Evolutionary conservation across 2,329 filamentous ascomycete species (phyloP), one percentile per base, ranked within the genome.

Genomic region (Albophoma yamanashiensis): DNA sequence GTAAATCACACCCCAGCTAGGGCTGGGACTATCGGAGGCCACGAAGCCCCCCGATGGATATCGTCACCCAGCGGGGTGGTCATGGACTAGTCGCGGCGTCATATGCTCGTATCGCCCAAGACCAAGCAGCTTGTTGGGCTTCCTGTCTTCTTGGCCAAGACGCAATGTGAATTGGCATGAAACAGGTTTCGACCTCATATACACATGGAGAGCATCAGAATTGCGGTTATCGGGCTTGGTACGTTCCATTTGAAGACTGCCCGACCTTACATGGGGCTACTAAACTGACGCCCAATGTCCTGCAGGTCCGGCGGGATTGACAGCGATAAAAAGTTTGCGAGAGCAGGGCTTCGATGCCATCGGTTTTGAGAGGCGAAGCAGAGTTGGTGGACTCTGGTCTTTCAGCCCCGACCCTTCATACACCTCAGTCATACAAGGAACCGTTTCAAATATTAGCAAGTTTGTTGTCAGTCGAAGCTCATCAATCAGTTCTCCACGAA

Each of bases 331-430:
- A 66, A 74, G 74, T 43, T 62, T 79, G 22, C 64, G 72, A 2
- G 76, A 79, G 60, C 75, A 77, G 65, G 75, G 76, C 11, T 79
- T 78, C 58, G 65, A 77, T 12, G 76, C 73, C 6, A 70, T 72
- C 1, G 77, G 72, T 2, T 79, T 79, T 55, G 78, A 80, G 56
- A 68, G 71, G 36, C 75, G 74, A 59, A 61, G 65, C 53, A 73
- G 72, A 59, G 65, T 78, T 22, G 77, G 77, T 12, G 77, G 77
- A 0, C 64, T 79, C 0, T 79, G 77, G 76, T 56, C 60, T 5
- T 58, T 40, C 55, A 59, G 45, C n/a, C 14, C 55, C 5, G 27
- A 61, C 25, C 4, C 55, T 2, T 55, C 25, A 9, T 59, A 55
- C n/a, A 61, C 60, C 17, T 59, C 60, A 1, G 60, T 61, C 1